Evolutionary conservation across 1,139 yeast genomes (phyloP), one percentile per base, ranked within the genome.

Genomic region (Debaryomyces nepalensis): DNA sequence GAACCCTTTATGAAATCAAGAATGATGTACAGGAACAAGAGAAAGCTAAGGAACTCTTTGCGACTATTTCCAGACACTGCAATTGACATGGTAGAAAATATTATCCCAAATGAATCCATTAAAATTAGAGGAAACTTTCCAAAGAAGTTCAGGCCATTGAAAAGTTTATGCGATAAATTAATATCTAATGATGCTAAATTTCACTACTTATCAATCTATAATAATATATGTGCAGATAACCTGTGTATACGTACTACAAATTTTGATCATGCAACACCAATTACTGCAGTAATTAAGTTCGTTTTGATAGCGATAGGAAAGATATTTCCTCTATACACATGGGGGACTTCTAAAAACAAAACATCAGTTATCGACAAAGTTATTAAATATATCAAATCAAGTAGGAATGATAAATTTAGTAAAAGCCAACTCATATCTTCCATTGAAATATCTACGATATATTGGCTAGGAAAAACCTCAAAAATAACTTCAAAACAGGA

Each of bases 281-380:
- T 58, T 19, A 46, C 51, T 9, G 34, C 47, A 0, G 79, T 84
- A 0, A 51, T 71, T 0, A 60, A 54, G 35, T 76, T 79, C 48
- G 54, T 77, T 1, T 50, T 73, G 2, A 54, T 68, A 0, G 45
- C 79, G 0, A 43, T 78, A 3, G 77, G 75, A 6, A 73, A 70
- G 40, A 45, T 84, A 0, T 63, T 86, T 23, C 89, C 93, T 0
- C 32, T 57, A 2, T 70, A 66, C 7, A 50, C 77, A 2, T 77
- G 85, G 68, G 96, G 96, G 0, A 59, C 79, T 1, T 47, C 47
- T 2, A 46, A 51, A 5, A 88, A 87, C 53, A 76, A 77, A 55
- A 44, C 68, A 0, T 46, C 58, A 0, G 53, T 87, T 0, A 57
- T 70, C 32, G 50, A 55, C 2, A 59, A 62, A 12, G 51, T 86